Conservation (phyloP, 2,329 filamentous ascomycete species). For the Alternaria dauci region DNA sequence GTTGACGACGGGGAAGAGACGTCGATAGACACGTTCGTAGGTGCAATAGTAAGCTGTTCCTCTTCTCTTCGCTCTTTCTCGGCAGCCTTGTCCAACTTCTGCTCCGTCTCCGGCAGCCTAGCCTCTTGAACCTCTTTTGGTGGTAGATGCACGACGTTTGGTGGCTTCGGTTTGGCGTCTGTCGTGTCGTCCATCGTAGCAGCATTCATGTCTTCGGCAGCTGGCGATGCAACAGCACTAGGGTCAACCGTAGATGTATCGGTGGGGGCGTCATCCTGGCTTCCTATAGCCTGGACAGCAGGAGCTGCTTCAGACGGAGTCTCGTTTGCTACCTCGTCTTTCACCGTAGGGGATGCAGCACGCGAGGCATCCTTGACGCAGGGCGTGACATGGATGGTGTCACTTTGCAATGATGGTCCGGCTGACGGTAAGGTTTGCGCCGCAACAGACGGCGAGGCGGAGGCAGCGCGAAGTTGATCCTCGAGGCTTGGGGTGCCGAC, state of each 20-base stretch:
- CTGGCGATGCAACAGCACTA: constrained; percentile 37
- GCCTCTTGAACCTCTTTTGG: constrained; percentile 61
- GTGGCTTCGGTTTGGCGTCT: constrained; percentile 28
- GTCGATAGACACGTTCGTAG: constrained; percentile 36
- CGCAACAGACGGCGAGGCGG: constrained; percentile 45
- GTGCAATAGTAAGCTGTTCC: constrained; percentile 42
- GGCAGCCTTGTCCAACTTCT: constrained; percentile 48
- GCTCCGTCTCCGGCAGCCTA: constrained; percentile 53
- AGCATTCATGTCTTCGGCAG: constrained; percentile 41
- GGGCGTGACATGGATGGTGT: constrained; percentile 19
- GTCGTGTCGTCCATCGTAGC: constrained; percentile 6
- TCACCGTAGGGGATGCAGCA: constrained; percentile 14
- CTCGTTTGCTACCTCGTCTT: constrained; percentile 28
- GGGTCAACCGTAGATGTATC: constrained; percentile 36
- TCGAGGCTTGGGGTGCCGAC: constrained; percentile 37
- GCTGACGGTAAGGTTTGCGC: constrained; percentile 33
- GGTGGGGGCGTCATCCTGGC: constrained; percentile 7
- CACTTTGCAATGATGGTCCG: constrained; percentile 26
- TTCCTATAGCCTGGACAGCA: constrained; percentile 23
- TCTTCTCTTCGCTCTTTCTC: constrained; percentile 52
- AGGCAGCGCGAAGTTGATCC: constrained; percentile 47
- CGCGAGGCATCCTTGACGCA: constrained; percentile 20
- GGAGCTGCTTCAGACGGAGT: constrained; percentile 13
- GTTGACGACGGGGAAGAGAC: constrained; percentile 70
- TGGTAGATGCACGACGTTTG: constrained; percentile 58